phyloP scores from a whole-genome alignment of 176 grass and related monocot genomes.

The Avena eriantha region DNA sequence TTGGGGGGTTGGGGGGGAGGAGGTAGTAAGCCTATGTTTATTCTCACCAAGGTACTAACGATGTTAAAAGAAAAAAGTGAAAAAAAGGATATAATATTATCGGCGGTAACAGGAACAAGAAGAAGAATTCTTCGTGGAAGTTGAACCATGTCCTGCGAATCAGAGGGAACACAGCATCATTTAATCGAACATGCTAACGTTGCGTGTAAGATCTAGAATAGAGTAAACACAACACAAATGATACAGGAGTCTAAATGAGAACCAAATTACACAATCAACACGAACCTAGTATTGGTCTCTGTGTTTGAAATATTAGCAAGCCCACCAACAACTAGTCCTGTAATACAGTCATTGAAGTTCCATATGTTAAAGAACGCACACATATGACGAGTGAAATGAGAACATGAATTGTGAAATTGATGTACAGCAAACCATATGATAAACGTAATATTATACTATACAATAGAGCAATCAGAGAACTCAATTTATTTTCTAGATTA shows the following conservation, averaged over 20 bases:
- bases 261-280: constrained; percentile 31
- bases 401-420: background rate
- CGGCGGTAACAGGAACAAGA: constrained; percentile 96
- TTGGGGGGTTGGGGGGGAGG: background rate
- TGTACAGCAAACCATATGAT: background rate
- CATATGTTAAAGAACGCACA: constrained; percentile 5
- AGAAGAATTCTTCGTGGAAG: constrained; percentile 99
- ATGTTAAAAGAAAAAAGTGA: constrained; percentile 22
- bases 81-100: constrained; percentile 99
- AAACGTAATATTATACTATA: background rate
- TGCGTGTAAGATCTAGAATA: constrained; percentile 12
- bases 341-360: constrained; percentile 38
- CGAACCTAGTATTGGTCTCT: constrained; percentile 89
- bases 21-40: constrained; percentile 26
- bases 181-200: constrained; percentile 27
- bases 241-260: constrained; percentile 11
- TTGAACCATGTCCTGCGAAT: constrained; percentile 96
- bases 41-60: constrained; percentile 8
- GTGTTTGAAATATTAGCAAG: constrained; percentile 98
- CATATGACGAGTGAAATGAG: background rate
- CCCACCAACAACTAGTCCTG: constrained; percentile 93
- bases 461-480: background rate
- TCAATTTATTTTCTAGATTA: background rate
- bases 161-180: constrained; percentile 36
- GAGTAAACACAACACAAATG: constrained; percentile 13